Evolutionary conservation across 83 land plant genomes (phyloP).

Genomic region (Thuja plicata): DNA sequence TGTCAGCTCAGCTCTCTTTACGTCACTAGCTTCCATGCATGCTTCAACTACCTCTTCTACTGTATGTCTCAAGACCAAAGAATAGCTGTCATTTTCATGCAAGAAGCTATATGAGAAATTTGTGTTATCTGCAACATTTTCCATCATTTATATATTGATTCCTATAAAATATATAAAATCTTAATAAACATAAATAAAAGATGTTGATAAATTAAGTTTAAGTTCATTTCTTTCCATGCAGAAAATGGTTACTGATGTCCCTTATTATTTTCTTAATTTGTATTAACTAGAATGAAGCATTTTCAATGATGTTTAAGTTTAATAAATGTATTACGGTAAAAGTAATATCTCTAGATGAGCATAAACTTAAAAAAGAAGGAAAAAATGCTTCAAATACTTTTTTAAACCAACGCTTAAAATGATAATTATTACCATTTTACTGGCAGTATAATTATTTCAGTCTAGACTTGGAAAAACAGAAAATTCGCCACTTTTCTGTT

Average conservation of each 20-base stretch:
- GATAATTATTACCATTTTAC: not conserved
- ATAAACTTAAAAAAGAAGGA: not conserved
- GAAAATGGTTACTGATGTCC: not conserved
- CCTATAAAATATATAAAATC: not conserved
- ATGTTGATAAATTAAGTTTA: not conserved
- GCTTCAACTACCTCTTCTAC: constrained; percentile 86
- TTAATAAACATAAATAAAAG: not conserved
- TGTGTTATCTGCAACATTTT: not conserved
- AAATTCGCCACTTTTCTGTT: not conserved
- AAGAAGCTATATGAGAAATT: constrained; percentile 2
- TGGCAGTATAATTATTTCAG: not conserved
- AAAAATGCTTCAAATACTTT: not conserved
- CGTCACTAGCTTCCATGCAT: constrained; percentile 65
- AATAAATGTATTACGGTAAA: not conserved
- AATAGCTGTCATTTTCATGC: constrained; percentile 44
- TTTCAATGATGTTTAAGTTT: not conserved
- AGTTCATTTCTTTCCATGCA: not conserved
- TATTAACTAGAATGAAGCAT: not conserved
- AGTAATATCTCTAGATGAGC: not conserved
- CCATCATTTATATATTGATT: not conserved
- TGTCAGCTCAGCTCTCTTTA: constrained; percentile 48
- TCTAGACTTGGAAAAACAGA: not conserved
- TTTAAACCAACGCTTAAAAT: not conserved
- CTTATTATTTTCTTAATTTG: not conserved
- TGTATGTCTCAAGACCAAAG: constrained; percentile 80